Conservation (phyloP, 805 yeast genomes). For the Saccharomycopsis sp. region DNA sequence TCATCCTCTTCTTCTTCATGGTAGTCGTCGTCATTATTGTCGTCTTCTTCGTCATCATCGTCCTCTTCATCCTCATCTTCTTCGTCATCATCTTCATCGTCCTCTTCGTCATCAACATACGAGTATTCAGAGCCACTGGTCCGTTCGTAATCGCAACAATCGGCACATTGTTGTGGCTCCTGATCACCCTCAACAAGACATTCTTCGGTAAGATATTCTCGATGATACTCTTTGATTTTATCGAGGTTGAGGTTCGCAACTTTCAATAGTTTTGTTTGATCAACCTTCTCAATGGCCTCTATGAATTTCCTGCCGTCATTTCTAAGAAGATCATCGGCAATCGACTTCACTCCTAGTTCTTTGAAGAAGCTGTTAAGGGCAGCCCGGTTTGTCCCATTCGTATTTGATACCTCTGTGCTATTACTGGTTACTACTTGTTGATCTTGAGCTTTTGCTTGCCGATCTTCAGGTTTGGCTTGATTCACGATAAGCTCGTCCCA, state of each 20-base stretch:
- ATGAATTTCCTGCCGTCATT: slow-evolving; percentile 62
- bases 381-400: background rate
- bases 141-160: background rate
- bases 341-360: slow-evolving; percentile 32
- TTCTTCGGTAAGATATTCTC: slow-evolving; percentile 38
- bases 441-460: background rate
- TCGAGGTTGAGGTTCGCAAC: slow-evolving; percentile 39
- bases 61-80: background rate
- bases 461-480: background rate
- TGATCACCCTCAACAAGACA: slow-evolving; percentile 30
- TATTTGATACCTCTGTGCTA: too few relatives aligned
- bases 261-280: slow-evolving; percentile 26
- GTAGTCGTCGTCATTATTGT: slow-evolving; percentile 27
- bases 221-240: slow-evolving; percentile 29
- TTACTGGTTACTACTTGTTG: too few relatives aligned
- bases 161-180: slow-evolving; percentile 17
- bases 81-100: background rate
- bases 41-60: slow-evolving; percentile 36
- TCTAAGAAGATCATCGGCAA: slow-evolving; percentile 62
- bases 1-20: slow-evolving; percentile 35
- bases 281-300: slow-evolving; percentile 57
- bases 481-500: background rate
- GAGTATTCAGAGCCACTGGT: slow-evolving; percentile 39
- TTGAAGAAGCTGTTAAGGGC: background rate
- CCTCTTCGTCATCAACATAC: slow-evolving; percentile 23